phyloP scores from a whole-genome alignment of 768 basidiomycete species.

The Trametes cubensis region DNA sequence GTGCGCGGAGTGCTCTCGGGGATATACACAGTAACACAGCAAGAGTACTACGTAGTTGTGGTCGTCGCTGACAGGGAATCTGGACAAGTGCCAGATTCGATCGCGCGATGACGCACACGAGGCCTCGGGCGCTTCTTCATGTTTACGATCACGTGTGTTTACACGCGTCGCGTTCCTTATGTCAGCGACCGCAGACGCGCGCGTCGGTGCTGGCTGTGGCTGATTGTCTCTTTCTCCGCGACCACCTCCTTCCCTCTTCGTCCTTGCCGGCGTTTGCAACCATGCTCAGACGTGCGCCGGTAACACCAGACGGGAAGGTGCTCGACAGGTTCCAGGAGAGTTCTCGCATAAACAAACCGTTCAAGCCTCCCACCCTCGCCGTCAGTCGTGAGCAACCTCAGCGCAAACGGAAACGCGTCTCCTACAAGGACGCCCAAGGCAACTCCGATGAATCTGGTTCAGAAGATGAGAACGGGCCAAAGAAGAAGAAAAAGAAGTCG shows the following conservation, averaged over 20 bases:
- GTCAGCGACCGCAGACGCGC: slow-evolving; percentile 10
- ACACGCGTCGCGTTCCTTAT: slow-evolving; percentile 25
- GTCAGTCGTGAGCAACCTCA: slow-evolving; percentile 61
- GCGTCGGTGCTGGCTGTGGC: neutral
- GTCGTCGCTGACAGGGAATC: neutral
- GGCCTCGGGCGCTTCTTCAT: no score
- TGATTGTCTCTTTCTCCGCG: slow-evolving; percentile 5
- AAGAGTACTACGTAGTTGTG: neutral
- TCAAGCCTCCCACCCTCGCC: slow-evolving; percentile 68
- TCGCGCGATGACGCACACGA: no score
- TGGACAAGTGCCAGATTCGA: no score
- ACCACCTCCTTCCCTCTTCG: neutral
- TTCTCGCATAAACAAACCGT: slow-evolving; percentile 73
- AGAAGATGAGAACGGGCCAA: slow-evolving; percentile 51
- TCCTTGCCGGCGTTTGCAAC: neutral
- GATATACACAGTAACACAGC: neutral
- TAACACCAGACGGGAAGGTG: slow-evolving; percentile 67
- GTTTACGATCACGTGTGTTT: slow-evolving; percentile 16
- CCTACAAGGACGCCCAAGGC: slow-evolving; percentile 72
- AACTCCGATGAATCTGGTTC: slow-evolving; percentile 56
- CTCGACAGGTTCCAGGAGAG: slow-evolving; percentile 75
- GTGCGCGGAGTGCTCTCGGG: neutral
- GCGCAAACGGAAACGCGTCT: slow-evolving; percentile 86
- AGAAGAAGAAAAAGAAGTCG: slow-evolving; percentile 67
- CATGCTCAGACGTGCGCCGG: slow-evolving; percentile 74